phyloP scores from a whole-genome alignment of 306 rosid genomes.

The Quercus bicolor region DNA sequence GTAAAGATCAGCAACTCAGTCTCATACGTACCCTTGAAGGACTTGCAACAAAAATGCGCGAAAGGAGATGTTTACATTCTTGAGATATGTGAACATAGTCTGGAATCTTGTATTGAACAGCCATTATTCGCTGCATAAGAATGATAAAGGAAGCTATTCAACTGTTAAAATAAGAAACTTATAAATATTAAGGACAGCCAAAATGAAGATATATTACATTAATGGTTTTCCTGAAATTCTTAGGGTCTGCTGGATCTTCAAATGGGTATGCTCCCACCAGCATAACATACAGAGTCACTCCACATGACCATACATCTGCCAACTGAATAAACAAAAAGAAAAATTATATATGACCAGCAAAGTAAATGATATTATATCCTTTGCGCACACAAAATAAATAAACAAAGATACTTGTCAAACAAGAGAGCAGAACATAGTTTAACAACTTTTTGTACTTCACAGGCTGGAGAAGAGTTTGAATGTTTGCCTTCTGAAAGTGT shows the following conservation, averaged over 20 bases:
- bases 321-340: conserved; percentile 40
- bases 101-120: conserved; percentile 85
- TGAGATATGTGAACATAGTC: conserved; percentile 86
- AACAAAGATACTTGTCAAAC: conserved; percentile 11
- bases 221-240: conserved; percentile 85
- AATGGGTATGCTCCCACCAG: conserved; percentile 91
- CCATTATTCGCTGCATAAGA: conserved; percentile 70
- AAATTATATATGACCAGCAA: background rate
- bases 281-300: conserved; percentile 88
- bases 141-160: conserved; percentile 10
- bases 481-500: conserved; percentile 3
- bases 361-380: conserved; percentile 1
- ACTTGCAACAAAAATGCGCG: conserved; percentile 77
- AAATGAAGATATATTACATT: conserved; percentile 32
- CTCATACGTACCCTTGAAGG: conserved; percentile 52
- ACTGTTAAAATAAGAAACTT: background rate
- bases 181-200: conserved; percentile 3
- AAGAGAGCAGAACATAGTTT: background rate
- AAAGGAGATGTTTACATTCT: conserved; percentile 71
- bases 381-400: background rate
- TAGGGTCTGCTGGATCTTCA: conserved; percentile 84
- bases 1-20: background rate
- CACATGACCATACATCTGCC: conserved; percentile 95
- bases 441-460: background rate
- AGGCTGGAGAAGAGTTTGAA: background rate